Conservation (phyloP, 2,329 filamentous ascomycete genomes). For the Botryosphaeria agaves region DNA sequence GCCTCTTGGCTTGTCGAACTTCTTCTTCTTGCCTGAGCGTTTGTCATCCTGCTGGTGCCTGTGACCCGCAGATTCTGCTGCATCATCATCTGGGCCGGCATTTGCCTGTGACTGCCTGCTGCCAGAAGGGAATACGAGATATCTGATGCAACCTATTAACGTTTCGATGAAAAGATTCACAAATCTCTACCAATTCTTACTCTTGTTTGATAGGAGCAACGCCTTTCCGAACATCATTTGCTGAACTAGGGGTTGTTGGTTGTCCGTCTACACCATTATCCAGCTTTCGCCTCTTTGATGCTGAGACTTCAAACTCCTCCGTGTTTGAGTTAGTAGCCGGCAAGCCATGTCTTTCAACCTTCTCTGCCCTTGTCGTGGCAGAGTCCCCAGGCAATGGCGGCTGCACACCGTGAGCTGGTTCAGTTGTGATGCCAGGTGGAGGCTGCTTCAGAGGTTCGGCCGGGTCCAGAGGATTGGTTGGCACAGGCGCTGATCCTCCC, state of each 20-base stretch:
- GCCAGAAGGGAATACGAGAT: slow-evolving; percentile 11
- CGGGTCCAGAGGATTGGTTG: slow-evolving; percentile 9
- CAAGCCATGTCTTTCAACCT: slow-evolving; percentile 16
- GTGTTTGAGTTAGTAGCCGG: slow-evolving; percentile 3
- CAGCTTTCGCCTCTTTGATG: slow-evolving; percentile 21
- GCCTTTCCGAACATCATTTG: slow-evolving; percentile 30
- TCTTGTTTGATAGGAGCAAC: slow-evolving; percentile 58
- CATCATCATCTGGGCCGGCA: slow-evolving; percentile 14
- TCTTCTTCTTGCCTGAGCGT: slow-evolving; percentile 26
- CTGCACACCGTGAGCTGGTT: slow-evolving; percentile 14
- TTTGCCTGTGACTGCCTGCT: slow-evolving; percentile 5
- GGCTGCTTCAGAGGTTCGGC: slow-evolving; percentile 8
- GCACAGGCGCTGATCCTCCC: neutral
- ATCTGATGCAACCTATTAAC: slow-evolving; percentile 11
- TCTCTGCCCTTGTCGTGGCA: slow-evolving; percentile 21
- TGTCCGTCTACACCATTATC: slow-evolving; percentile 12
- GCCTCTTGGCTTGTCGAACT: slow-evolving; percentile 46
- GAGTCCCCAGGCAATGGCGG: slow-evolving; percentile 18
- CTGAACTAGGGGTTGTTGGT: slow-evolving; percentile 8
- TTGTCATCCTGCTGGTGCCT: slow-evolving; percentile 22
- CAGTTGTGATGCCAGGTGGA: slow-evolving; percentile 7
- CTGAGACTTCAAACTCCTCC: slow-evolving; percentile 14
- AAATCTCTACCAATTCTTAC: slow-evolving; percentile 36
- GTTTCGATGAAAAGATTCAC: neutral
- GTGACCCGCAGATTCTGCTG: slow-evolving; percentile 32